phyloP scores from a whole-genome alignment of 1,284 basidiomycete species.

The Cystobasidiaceae sp. region DNA sequence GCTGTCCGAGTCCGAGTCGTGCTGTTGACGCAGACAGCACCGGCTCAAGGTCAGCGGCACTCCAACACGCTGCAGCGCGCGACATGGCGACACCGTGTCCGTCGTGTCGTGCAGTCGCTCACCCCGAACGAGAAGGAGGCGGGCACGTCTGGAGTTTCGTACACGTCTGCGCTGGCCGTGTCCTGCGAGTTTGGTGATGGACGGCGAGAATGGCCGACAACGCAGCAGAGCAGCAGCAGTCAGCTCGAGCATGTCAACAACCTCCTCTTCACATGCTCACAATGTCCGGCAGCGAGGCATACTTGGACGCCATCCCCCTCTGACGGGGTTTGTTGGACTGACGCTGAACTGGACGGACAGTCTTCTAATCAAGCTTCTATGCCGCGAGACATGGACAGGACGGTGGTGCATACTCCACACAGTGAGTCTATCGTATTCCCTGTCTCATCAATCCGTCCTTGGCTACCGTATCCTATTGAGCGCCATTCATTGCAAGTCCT shows the following conservation, averaged over 20 bases:
- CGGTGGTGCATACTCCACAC: too few relatives aligned
- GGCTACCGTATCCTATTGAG: too few relatives aligned
- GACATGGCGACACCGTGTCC: too few relatives aligned
- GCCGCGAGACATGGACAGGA: too few relatives aligned
- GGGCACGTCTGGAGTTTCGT: conserved; percentile 79
- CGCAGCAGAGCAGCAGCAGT: background rate
- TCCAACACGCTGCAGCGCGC: too few relatives aligned
- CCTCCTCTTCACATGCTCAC: conserved; percentile 54
- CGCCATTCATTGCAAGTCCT: too few relatives aligned
- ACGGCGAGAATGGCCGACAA: background rate
- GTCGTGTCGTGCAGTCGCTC: background rate
- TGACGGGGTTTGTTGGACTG: too few relatives aligned
- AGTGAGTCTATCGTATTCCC: too few relatives aligned
- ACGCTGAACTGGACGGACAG: too few relatives aligned
- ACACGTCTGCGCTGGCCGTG: conserved; percentile 73
- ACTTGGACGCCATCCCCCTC: conserved; percentile 57
- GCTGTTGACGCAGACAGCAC: conserved; percentile 19
- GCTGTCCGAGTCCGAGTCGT: conserved; percentile 39
- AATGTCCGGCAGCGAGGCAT: conserved; percentile 82
- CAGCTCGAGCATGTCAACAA: background rate
- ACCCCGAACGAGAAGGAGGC: conserved; percentile 48
- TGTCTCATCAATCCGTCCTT: too few relatives aligned
- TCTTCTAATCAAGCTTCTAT: too few relatives aligned
- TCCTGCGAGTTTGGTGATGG: background rate
- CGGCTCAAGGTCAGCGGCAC: background rate